These are phyloP conservation scores for Rhizopogon vulgaris DNA, from an alignment of 768 basidiomycete genomes.

Conservation along the genomic window DNA sequence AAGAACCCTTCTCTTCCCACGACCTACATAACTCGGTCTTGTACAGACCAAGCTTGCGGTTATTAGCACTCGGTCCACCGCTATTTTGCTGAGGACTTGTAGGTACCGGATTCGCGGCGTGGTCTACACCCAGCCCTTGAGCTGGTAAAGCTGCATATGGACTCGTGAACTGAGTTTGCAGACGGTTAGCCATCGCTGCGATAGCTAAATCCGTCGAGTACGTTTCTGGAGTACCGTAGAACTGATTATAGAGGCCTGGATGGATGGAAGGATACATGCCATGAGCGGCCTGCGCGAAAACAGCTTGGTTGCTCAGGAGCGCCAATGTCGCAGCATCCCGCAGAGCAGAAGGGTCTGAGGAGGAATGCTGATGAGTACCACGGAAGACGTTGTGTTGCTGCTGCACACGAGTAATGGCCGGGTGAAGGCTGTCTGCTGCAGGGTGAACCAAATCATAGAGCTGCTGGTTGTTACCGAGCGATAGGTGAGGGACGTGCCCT, in stretches of 20 bases:
- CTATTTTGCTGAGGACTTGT: conserved; percentile 21
- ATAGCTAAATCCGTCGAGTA: conserved; percentile 49
- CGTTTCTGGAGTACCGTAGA: conserved; percentile 55
- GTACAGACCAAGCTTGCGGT: conserved; percentile 84
- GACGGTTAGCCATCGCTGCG: conserved; percentile 52
- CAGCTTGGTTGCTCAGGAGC: conserved; percentile 47
- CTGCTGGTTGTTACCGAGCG: conserved; percentile 70
- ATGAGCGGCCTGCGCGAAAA: conserved; percentile 40
- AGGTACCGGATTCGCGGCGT: conserved; percentile 29
- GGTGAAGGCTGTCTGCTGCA: conserved; percentile 44
- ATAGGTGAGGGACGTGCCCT: conserved; percentile 60
- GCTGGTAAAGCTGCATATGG: conserved; percentile 47
- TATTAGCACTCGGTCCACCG: conserved; percentile 82
- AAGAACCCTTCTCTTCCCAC: conserved; percentile 88
- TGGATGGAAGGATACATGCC: conserved; percentile 52
- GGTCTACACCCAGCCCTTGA: conserved; percentile 39
- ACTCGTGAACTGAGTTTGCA: conserved; percentile 50
- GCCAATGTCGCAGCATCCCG: conserved; percentile 68
- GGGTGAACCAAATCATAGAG: conserved; percentile 75
- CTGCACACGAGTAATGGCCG: conserved; percentile 69
- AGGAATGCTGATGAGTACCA: conserved; percentile 72
- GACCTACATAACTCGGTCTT: conserved; percentile 88
- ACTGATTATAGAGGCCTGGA: conserved; percentile 70
- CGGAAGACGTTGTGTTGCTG: conserved; percentile 75
- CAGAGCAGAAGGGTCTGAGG: conserved; percentile 73